A percentile compares a stretch with the other conserved stretches of the same genome.
These are phyloP conservation scores for Alloascoidea hylecoeti DNA, from an alignment of 805 yeast species.

Conservation along the genomic window DNA sequence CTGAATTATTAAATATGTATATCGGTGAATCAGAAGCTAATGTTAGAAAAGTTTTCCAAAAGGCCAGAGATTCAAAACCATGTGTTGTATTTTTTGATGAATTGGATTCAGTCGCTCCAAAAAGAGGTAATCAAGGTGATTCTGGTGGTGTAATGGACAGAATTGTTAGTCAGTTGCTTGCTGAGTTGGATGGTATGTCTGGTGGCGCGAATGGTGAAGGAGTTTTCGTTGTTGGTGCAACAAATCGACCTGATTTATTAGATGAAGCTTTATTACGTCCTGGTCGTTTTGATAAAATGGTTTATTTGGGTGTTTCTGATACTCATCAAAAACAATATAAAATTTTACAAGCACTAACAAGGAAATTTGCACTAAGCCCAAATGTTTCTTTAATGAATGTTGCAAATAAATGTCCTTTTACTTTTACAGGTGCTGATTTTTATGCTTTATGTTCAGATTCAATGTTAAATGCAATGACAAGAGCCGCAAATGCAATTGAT, in stretches of 20 bases:
- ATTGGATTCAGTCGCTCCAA: conserved; percentile 95
- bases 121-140: conserved; percentile 97
- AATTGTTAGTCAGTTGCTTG: conserved; percentile 87
- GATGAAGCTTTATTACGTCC: conserved; percentile 82
- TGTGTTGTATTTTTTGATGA: conserved; percentile 97
- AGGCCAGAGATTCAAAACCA: conserved; percentile 92
- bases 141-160: conserved; percentile 99
- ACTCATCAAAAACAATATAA: conserved; percentile 80
- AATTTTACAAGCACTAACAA: conserved; percentile 74
- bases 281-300: conserved; percentile 90
- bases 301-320: conserved; percentile 86
- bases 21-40: conserved; percentile 98
- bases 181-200: conserved; percentile 95
- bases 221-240: conserved; percentile 97
- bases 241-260: conserved; percentile 87
- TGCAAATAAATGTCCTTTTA: conserved; percentile 67
- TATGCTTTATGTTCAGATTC: conserved; percentile 94
- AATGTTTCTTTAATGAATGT: conserved; percentile 44
- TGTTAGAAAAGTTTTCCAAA: conserved; percentile 86
- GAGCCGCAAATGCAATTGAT: conserved; percentile 73
- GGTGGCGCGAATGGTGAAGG: conserved; percentile 63
- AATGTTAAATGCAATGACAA: conserved; percentile 90
- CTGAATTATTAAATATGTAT: conserved; percentile 92
- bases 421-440: conserved; percentile 97
- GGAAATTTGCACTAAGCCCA: conserved; percentile 56